These are phyloP conservation scores for Lathyrus tuberosus DNA, from an alignment of 306 rosid genomes.

Conservation along the genomic window DNA sequence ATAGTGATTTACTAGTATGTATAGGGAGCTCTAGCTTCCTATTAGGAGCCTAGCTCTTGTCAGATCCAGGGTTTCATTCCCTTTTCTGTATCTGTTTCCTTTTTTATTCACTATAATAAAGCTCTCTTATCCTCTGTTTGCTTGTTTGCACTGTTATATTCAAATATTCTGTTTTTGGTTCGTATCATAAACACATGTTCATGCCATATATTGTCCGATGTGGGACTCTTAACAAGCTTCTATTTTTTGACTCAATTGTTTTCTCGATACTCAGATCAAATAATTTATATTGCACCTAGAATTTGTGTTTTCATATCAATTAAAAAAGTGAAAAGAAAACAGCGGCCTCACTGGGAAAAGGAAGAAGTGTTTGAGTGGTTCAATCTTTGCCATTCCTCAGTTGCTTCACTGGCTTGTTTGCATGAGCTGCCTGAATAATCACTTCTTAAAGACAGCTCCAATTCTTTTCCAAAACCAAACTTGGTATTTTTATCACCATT, in stretches of 20 bases:
- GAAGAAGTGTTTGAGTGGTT: slow-evolving; percentile 70
- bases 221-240: no score
- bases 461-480: background rate
- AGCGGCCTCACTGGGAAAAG: slow-evolving; percentile 64
- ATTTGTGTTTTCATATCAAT: slow-evolving; percentile 10
- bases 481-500: background rate
- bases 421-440: slow-evolving; percentile 40
- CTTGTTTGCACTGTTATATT: no score
- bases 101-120: no score
- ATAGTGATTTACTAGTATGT: no score
- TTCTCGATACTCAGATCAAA: background rate
- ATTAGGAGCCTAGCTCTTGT: no score
- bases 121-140: no score
- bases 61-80: no score
- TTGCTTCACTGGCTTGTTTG: slow-evolving; percentile 44
- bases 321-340: slow-evolving; percentile 13
- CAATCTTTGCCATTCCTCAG: slow-evolving; percentile 51
- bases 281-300: background rate
- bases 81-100: no score
- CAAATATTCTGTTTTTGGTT: no score
- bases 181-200: no score
- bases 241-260: slow-evolving; percentile 11
- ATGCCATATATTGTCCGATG: no score
- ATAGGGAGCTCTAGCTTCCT: no score
- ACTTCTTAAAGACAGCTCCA: slow-evolving; percentile 65